phyloP scores from a whole-genome alignment of 345 rosid genomes.

The Clarkia xantiana region DNA sequence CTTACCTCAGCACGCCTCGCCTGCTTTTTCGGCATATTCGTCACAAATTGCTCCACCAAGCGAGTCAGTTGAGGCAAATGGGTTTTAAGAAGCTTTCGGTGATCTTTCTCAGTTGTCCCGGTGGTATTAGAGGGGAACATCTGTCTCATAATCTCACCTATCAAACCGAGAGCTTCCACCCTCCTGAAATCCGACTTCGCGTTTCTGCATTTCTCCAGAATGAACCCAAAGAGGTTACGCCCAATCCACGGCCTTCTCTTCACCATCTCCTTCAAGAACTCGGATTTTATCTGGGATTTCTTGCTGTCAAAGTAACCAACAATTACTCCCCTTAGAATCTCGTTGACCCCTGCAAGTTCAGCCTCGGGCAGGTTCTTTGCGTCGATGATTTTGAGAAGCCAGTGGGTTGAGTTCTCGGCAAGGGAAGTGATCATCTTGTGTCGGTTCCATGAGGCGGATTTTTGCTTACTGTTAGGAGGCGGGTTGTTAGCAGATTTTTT shows the following conservation, averaged over 20 bases:
- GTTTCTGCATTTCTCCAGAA: conserved; percentile 46
- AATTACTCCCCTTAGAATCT: conserved; percentile 33
- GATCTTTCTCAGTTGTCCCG: conserved; percentile 21
- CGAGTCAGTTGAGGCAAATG: conserved; percentile 34
- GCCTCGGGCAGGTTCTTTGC: conserved; percentile 34
- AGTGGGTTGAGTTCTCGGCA: conserved; percentile 60
- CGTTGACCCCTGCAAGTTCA: conserved; percentile 43
- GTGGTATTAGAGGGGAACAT: conserved; percentile 23
- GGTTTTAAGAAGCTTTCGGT: conserved; percentile 38
- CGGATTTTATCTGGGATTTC: conserved; percentile 63
- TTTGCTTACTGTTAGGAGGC: conserved; percentile 37
- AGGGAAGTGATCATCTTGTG: conserved; percentile 57
- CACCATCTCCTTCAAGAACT: conserved; percentile 63
- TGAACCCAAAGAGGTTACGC: conserved; percentile 35
- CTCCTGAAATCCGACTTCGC: conserved; percentile 64
- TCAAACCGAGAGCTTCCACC: conserved; percentile 65
- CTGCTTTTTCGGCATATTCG: conserved; percentile 58
- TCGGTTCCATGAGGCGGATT: conserved; percentile 52
- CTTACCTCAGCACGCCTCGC: conserved; percentile 50
- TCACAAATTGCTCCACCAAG: conserved; percentile 40
- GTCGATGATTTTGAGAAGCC: conserved; percentile 73
- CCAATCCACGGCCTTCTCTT: conserved; percentile 69
- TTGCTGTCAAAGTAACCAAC: conserved; percentile 57
- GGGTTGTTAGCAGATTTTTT: conserved; percentile 42
- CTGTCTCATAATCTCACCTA: conserved; percentile 50